Percentiles rank a stretch among this genome's conserved stretches.
Evolutionary conservation across 768 basidiomycete genomes (phyloP).

Genomic region (Rhizopogon vinicolor): DNA sequence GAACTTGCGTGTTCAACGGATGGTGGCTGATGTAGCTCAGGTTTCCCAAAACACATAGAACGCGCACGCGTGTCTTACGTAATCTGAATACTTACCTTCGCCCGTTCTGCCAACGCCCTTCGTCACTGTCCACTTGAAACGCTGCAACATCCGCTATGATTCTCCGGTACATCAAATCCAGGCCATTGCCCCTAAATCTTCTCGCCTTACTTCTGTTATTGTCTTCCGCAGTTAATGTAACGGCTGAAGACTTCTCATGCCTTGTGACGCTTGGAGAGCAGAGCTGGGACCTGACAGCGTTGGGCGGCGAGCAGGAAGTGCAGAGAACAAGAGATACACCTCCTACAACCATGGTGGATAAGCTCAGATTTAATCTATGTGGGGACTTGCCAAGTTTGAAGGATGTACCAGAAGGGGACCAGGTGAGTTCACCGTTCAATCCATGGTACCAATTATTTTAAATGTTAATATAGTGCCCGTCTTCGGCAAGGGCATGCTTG

Average conservation of each 20-base stretch:
- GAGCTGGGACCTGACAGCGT: constrained; percentile 57
- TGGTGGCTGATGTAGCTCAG: constrained; percentile 4
- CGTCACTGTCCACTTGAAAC: not conserved
- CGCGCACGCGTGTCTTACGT: constrained; percentile 30
- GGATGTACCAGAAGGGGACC: constrained; percentile 51
- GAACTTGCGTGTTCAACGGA: constrained; percentile 2
- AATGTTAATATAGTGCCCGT: constrained; percentile 48
- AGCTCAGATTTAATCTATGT: constrained; percentile 66
- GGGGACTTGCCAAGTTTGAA: constrained; percentile 45
- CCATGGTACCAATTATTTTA: constrained; percentile 2
- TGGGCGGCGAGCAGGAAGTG: constrained; percentile 48
- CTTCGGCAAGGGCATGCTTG: constrained; percentile 70
- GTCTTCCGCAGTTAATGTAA: constrained; percentile 15
- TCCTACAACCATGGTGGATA: constrained; percentile 58
- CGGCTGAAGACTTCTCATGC: constrained; percentile 52
- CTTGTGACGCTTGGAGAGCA: constrained; percentile 30
- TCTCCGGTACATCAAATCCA: constrained; percentile 9
- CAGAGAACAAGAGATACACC: constrained; percentile 52
- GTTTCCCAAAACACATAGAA: constrained; percentile 5
- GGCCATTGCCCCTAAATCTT: not conserved
- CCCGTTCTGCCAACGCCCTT: not conserved
- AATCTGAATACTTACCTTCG: constrained; percentile 6
- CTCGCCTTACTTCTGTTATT: constrained; percentile 16
- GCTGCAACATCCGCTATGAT: constrained; percentile 13
- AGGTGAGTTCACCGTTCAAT: constrained; percentile 43